Conservation (phyloP, 495 filamentous ascomycete species). For the Tetracladium marchalianum region DNA sequence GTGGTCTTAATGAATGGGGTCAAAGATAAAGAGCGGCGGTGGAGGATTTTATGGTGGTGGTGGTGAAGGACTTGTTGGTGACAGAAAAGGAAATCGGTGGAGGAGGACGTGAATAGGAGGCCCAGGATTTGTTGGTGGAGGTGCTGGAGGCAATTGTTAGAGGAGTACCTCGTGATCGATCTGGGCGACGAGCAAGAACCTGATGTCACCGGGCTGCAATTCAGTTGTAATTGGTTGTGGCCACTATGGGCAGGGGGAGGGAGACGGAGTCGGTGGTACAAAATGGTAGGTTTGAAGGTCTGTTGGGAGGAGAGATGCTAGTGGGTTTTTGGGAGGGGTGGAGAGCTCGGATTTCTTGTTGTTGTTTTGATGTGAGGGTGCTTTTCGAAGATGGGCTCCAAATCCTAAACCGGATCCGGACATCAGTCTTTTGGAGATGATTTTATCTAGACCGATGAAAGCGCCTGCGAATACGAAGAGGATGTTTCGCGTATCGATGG, state of each 20-base stretch:
- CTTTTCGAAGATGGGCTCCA: constrained; percentile 62
- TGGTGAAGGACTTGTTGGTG: no score
- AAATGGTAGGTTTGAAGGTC: constrained; percentile 89
- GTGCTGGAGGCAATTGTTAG: no score
- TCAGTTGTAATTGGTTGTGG: no score
- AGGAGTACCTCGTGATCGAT: no score
- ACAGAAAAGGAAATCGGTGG: no score
- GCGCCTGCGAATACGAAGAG: constrained; percentile 94
- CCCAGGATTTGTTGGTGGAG: no score
- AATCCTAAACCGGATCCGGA: constrained; percentile 82
- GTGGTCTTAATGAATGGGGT: constrained; percentile 71
- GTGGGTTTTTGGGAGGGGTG: constrained; percentile 61
- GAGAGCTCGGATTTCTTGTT: constrained; percentile 43
- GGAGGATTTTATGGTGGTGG: constrained; percentile 77
- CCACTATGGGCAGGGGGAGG: no score
- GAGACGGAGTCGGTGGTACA: constrained; percentile 85
- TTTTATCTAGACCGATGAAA: constrained; percentile 87
- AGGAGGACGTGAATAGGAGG: constrained; percentile 75
- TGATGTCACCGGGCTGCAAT: no score
- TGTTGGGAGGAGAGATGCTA: constrained; percentile 69
- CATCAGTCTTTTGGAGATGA: constrained; percentile 74
- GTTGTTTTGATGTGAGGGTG: constrained; percentile 16
- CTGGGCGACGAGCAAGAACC: no score
- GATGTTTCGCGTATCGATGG: constrained; percentile 89
- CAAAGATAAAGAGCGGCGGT: constrained; percentile 63